A percentile compares a stretch with the other conserved stretches of the same genome.
These are phyloP conservation scores for Cymodocea nodosa DNA, from an alignment of 116 monocot species.

Conservation along the genomic window DNA sequence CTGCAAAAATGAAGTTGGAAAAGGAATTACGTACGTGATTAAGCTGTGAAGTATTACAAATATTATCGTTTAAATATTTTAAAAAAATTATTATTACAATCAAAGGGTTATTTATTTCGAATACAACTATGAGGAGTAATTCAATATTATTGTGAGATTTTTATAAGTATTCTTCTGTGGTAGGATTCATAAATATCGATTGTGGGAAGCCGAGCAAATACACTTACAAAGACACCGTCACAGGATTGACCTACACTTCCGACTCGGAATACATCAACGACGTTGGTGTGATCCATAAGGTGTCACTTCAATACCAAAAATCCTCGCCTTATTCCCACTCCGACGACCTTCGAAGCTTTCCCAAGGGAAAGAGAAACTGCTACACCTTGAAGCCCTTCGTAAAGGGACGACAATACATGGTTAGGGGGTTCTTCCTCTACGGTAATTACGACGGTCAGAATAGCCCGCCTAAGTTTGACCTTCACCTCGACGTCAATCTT, in stretches of 20 bases:
- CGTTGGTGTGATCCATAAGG: slow-evolving; percentile 4
- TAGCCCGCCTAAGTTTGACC: slow-evolving; percentile 11
- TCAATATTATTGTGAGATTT: too few species aligned
- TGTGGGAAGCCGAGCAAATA: slow-evolving; percentile 7
- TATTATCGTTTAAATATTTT: too few species aligned
- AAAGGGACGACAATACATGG: slow-evolving; percentile 7
- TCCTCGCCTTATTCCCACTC: not conserved
- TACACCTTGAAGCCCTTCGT: slow-evolving; percentile 3
- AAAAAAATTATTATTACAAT: too few species aligned
- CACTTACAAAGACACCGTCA: slow-evolving; percentile 8
- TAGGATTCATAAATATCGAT: slow-evolving; percentile 31
- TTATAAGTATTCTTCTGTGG: too few species aligned
- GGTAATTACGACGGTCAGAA: slow-evolving; percentile 27
- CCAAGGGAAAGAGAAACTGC: slow-evolving; percentile 19
- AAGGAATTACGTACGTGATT: too few species aligned
- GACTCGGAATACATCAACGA: slow-evolving; percentile 13
- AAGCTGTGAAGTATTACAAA: too few species aligned
- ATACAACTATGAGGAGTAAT: too few species aligned
- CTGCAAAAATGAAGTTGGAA: too few species aligned
- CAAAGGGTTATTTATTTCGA: too few species aligned
- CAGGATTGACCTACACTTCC: slow-evolving; percentile 9
- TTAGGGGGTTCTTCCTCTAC: slow-evolving; percentile 26
- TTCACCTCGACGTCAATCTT: slow-evolving; percentile 20
- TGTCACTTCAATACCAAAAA: not conserved
- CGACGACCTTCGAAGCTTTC: slow-evolving; percentile 17